Percentiles rank a stretch among this genome's conserved stretches.
Evolutionary conservation across 2,329 filamentous ascomycete species (phyloP).

Genomic region (Dactylonectria estremocensis): DNA sequence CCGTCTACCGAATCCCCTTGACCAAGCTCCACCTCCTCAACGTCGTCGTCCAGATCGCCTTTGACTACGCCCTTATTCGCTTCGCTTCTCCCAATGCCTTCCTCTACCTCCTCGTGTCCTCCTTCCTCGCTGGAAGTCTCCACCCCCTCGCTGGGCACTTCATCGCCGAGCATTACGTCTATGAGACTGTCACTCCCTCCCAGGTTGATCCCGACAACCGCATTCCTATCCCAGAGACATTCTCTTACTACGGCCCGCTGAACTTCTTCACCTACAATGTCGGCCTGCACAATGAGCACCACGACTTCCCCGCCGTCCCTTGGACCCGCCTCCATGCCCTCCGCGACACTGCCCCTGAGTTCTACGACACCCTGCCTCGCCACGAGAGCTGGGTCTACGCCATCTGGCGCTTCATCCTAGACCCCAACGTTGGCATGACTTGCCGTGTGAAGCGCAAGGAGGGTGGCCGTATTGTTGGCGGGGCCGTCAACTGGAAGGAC

Average conservation of each 20-base stretch:
- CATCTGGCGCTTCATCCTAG: slow-evolving; percentile 95
- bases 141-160: slow-evolving; percentile 98
- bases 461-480: slow-evolving; percentile 75
- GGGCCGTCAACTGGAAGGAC: slow-evolving; percentile 72
- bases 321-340: slow-evolving; percentile 90
- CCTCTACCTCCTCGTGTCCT: slow-evolving; percentile 88
- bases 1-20: slow-evolving; percentile 90
- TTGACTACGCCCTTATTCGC: slow-evolving; percentile 80
- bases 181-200: slow-evolving; percentile 72
- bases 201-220: slow-evolving; percentile 71
- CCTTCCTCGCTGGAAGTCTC: slow-evolving; percentile 92
- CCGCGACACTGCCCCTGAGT: slow-evolving; percentile 87
- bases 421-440: slow-evolving; percentile 89
- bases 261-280: slow-evolving; percentile 98
- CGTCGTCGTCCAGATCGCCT: slow-evolving; percentile 80
- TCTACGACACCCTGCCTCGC: slow-evolving; percentile 88
- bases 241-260: slow-evolving; percentile 94
- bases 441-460: slow-evolving; percentile 94
- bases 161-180: slow-evolving; percentile 97
- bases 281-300: slow-evolving; percentile 97
- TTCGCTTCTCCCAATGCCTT: slow-evolving; percentile 75
- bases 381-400: slow-evolving; percentile 94
- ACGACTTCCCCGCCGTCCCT: slow-evolving; percentile 97
- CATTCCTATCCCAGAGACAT: slow-evolving; percentile 89
- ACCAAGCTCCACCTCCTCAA: slow-evolving; percentile 90